Base-by-base conservation (phyloP, 2,329 filamentous ascomycete genomes). In the Colletotrichum sp. region DNA sequence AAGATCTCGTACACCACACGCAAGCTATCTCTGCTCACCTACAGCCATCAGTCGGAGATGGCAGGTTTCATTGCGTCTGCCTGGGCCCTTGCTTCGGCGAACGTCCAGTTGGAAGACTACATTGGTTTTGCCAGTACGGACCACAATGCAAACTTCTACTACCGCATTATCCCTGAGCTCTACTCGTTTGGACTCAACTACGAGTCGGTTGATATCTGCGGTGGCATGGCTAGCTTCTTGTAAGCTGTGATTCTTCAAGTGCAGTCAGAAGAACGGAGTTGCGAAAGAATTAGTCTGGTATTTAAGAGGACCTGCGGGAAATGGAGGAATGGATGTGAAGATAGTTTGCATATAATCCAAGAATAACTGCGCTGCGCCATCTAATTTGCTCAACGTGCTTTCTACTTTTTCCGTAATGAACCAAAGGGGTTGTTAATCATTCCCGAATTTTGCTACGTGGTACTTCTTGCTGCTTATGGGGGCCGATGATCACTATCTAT, bases 1-100 rank as follows among this genome's bases (percentile, higher is more conserved):
- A 57, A 57, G 54, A 57, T 57, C 27, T 57, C 54, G 8, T 57
- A 51, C 43, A 51, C 43, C 43, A 51, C 43, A 51, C 43, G 43
- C n/a, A 51, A 51, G 43, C 43, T 51, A n/a, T 51, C 43, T 51
- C n/a, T 21, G 18, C 43, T 51, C 43, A 51, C 43, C n/a, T 11
- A 11, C 6, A 21, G 43, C n/a, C n/a, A 51, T 24, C 43, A 51
- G 43, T 13, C 11, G n/a, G 43, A 51, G 43, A 51, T 51, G n/a
- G 21, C 43, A 21, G 43, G n/a, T 51, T 51, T 51, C 12, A 51
- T 51, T 51, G 21, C 43, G 43, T 18, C 43, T 51, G n/a, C 43
- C 43, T 51, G 43, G 43, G 43, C n/a, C 2, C 43, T 21, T 13
- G n/a, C 43, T 21, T 51, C 43, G n/a, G 43, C 43, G 21, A 51